A percentile compares a stretch with the other conserved stretches of the same genome.
Conservation (phyloP, 139 green algal genomes). For the Chlamydomonas applanata region DNA sequence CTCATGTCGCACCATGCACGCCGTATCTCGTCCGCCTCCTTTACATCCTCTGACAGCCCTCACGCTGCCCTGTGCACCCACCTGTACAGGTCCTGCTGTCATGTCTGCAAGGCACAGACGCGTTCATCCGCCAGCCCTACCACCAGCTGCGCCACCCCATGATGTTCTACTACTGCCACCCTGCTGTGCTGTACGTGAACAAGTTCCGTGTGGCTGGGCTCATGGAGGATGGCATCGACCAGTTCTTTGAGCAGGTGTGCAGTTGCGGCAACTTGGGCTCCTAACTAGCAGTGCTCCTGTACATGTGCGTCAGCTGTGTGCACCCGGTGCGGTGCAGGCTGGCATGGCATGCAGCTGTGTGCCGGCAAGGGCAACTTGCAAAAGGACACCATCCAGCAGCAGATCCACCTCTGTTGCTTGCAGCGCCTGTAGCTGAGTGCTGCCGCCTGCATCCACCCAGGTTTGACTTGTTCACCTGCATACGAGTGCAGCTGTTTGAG, state of each 20-base stretch:
- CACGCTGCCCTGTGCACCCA: not conserved
- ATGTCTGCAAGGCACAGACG: constrained; percentile 53
- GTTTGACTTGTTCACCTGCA: not conserved
- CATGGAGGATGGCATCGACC: constrained; percentile 58
- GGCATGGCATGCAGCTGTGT: too few relatives aligned
- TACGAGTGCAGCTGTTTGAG: constrained; percentile 56
- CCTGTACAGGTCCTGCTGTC: constrained; percentile 22
- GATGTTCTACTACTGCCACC: constrained; percentile 85
- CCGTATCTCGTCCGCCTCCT: too few relatives aligned
- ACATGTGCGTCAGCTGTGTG: too few relatives aligned
- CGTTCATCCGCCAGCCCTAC: constrained; percentile 72
- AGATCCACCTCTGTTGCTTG: too few relatives aligned
- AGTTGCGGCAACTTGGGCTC: too few relatives aligned
- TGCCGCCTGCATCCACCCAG: not conserved
- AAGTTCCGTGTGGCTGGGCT: constrained; percentile 81
- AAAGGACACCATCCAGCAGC: too few relatives aligned
- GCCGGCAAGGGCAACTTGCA: too few relatives aligned
- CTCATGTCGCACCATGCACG: too few relatives aligned
- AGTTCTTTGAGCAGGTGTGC: constrained; percentile 51
- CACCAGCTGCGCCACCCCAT: constrained; percentile 83
- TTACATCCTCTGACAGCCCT: not conserved
- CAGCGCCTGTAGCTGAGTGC: not conserved
- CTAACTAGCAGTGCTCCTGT: too few relatives aligned
- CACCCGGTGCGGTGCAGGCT: not conserved
- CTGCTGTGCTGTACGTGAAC: constrained; percentile 77